phyloP scores from a whole-genome alignment of 768 basidiomycete species.

The Mycena albidolilacea region DNA sequence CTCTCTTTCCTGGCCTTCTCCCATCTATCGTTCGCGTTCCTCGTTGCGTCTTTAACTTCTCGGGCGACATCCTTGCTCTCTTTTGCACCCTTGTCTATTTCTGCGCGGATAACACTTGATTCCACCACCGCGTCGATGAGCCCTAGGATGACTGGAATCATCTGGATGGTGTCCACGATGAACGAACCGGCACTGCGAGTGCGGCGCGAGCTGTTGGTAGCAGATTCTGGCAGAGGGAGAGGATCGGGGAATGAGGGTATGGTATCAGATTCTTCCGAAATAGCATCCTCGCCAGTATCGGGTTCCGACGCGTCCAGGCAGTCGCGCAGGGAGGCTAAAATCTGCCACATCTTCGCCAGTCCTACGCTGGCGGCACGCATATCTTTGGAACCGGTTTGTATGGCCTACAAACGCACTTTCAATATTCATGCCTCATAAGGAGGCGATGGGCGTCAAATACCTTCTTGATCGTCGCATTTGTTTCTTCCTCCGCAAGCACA shows the following conservation, averaged over 20 bases:
- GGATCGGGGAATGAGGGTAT: conserved; percentile 69
- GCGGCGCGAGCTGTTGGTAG: conserved; percentile 64
- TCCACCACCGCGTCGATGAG: conserved; percentile 69
- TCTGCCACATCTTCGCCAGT: conserved; percentile 74
- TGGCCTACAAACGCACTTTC: conserved; percentile 48
- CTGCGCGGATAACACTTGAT: conserved; percentile 66
- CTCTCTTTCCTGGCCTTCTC: conserved; percentile 58
- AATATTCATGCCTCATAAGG: not conserved
- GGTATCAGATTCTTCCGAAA: conserved; percentile 37
- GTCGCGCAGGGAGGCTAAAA: conserved; percentile 65
- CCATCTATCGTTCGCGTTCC: conserved; percentile 73
- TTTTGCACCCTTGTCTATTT: conserved; percentile 71
- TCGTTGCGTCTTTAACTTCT: conserved; percentile 67
- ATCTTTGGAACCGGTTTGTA: conserved; percentile 64
- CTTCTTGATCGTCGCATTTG: conserved; percentile 53
- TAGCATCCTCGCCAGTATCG: conserved; percentile 26
- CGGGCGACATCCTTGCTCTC: conserved; percentile 69
- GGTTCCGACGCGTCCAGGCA: conserved; percentile 39
- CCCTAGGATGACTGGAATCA: conserved; percentile 75
- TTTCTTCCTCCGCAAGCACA: conserved; percentile 62
- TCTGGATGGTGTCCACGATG: conserved; percentile 66
- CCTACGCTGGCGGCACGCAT: conserved; percentile 69
- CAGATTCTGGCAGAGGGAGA: conserved; percentile 63
- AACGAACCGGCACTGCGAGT: conserved; percentile 52
- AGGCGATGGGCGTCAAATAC: conserved; percentile 42